These are phyloP conservation scores for Globisporangium irregulare DNA, from an alignment of 352 stramenopile species.

Conservation along the genomic window DNA sequence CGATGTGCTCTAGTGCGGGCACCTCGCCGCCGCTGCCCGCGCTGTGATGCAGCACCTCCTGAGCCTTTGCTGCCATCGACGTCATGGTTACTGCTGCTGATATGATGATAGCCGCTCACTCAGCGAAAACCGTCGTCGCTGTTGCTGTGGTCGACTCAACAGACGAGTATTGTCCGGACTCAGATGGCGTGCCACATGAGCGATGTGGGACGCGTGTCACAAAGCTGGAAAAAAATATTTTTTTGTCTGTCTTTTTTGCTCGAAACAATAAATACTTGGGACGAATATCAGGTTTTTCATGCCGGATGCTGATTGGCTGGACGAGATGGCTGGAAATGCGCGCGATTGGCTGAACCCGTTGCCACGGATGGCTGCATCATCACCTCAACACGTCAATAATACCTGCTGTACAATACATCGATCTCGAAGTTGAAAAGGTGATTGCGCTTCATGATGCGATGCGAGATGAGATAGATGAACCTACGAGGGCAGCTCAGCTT, in stretches of 20 bases:
- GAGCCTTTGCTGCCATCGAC: background rate
- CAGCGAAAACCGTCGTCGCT: background rate
- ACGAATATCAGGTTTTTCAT: background rate
- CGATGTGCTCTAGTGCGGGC: conserved; percentile 67
- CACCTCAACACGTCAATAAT: background rate
- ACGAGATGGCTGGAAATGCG: no score
- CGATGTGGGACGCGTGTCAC: background rate
- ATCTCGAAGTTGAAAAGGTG: background rate
- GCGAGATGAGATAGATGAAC: background rate
- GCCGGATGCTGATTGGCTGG: background rate
- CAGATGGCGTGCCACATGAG: background rate
- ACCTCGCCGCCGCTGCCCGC: conserved; percentile 3
- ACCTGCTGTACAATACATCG: background rate
- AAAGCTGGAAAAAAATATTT: background rate
- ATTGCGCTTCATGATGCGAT: conserved; percentile 1
- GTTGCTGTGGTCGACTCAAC: background rate
- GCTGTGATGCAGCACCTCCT: background rate
- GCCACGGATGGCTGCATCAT: conserved; percentile 1
- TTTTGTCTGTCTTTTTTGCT: background rate
- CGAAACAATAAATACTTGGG: no score
- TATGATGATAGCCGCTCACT: background rate
- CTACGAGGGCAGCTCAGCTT: background rate
- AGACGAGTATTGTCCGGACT: background rate
- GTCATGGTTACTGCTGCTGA: background rate
- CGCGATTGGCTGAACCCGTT: background rate